These are phyloP conservation scores for Cucumis hystrix DNA, from an alignment of 306 rosid species.

Conservation along the genomic window DNA sequence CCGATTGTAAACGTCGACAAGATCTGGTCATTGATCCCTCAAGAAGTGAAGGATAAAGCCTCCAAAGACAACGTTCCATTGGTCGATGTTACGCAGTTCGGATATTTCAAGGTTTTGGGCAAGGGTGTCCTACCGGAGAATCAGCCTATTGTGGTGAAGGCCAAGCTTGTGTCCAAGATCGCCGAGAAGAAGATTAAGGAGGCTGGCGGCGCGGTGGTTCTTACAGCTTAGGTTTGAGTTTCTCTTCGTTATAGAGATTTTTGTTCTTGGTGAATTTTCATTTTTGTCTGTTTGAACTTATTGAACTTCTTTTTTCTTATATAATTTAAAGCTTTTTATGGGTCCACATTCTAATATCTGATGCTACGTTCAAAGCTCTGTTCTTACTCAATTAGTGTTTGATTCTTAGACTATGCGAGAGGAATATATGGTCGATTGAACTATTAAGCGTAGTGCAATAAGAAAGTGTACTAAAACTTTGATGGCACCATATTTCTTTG, in stretches of 20 bases:
- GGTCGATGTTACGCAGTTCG: constrained; percentile 56
- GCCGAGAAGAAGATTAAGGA: constrained; percentile 93
- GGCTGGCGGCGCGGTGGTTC: constrained; percentile 73
- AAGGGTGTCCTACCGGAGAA: constrained; percentile 49
- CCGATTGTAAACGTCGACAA: constrained; percentile 77
- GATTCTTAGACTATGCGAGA: not conserved
- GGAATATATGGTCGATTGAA: not conserved
- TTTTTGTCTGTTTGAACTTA: not conserved
- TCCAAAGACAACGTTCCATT: constrained; percentile 45
- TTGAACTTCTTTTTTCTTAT: not conserved
- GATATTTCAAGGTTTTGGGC: constrained; percentile 64
- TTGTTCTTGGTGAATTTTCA: not conserved
- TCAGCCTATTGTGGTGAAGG: constrained; percentile 64
- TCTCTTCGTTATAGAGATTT: not conserved
- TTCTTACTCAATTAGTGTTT: not conserved
- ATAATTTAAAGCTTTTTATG: constrained; percentile 2
- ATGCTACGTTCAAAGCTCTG: not conserved
- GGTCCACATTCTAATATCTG: not conserved
- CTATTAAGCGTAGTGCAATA: not conserved
- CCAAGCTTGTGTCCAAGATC: constrained; percentile 61
- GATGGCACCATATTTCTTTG: not conserved
- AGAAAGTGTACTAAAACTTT: not conserved
- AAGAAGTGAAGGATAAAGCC: constrained; percentile 60
- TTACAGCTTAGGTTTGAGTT: constrained; percentile 58
- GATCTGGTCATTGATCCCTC: constrained; percentile 60